Evolutionary conservation across 257 asterid genomes (phyloP).

Genomic region (Buddleja alternifolia): DNA sequence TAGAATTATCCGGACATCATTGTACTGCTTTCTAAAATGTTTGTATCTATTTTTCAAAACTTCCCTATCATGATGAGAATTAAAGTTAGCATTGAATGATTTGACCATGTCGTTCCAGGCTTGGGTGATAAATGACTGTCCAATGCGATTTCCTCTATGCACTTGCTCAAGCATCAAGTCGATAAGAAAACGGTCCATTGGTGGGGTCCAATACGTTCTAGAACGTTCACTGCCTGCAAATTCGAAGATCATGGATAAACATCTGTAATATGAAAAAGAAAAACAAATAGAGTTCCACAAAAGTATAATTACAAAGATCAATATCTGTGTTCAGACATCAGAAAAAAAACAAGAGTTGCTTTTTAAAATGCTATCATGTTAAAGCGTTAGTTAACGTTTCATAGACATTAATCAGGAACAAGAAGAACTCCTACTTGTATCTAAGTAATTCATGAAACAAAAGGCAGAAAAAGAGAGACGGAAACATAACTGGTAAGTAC

Average conservation of each 20-base stretch:
- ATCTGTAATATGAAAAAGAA: background rate
- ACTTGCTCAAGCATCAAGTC: slow-evolving; percentile 48
- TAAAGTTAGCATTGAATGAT: slow-evolving; percentile 42
- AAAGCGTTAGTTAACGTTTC: background rate
- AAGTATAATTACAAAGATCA: background rate
- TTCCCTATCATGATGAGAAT: slow-evolving; percentile 39
- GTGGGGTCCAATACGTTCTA: slow-evolving; percentile 52
- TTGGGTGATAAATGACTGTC: slow-evolving; percentile 45
- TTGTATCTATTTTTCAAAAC: slow-evolving; percentile 50
- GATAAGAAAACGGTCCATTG: slow-evolving; percentile 46
- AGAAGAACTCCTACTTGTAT: background rate
- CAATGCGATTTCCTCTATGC: slow-evolving; percentile 41
- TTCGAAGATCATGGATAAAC: slow-evolving; percentile 15
- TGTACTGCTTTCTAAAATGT: slow-evolving; percentile 49
- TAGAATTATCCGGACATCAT: slow-evolving; percentile 40
- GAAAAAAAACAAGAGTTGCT: background rate
- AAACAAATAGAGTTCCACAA: background rate
- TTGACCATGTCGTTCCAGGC: slow-evolving; percentile 47
- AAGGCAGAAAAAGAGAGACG: background rate
- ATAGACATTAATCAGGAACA: background rate
- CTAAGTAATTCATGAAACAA: background rate
- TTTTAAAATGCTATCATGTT: background rate
- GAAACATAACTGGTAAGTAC: background rate
- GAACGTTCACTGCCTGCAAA: slow-evolving; percentile 43
- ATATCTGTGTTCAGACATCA: background rate